phyloP scores from a whole-genome alignment of 768 basidiomycete species.

The Termitomyces sp. region DNA sequence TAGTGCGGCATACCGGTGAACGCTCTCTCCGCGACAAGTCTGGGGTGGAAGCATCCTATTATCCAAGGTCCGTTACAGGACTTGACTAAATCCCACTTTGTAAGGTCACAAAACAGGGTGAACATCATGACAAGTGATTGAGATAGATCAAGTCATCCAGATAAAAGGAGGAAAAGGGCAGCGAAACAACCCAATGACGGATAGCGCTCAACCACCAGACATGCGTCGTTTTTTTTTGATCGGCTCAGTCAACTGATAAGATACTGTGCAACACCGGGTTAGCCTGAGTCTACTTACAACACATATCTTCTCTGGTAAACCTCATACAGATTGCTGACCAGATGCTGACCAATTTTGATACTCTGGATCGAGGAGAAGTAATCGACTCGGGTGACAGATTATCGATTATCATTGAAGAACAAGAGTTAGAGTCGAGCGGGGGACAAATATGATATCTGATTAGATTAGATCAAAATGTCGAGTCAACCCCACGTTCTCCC shows the following conservation, averaged over 20 bases:
- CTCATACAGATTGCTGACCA: neutral
- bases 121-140: neutral
- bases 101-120: neutral
- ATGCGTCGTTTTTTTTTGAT: neutral
- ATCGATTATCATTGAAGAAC: neutral
- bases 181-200: neutral
- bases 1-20: neutral
- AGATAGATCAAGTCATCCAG: neutral
- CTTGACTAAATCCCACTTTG: neutral
- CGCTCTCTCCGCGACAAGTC: neutral
- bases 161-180: too few species aligned
- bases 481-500: neutral
- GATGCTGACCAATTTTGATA: neutral
- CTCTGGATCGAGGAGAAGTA: neutral
- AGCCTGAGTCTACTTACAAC: neutral
- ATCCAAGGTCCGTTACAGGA: neutral
- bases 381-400: too few species aligned
- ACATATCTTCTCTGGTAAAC: neutral
- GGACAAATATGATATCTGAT: constrained; percentile 4
- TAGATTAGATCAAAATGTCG: constrained; percentile 10
- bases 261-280: neutral
- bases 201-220: neutral
- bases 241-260: neutral
- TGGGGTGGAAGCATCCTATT: neutral
- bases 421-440: neutral